A percentile compares a stretch with the other conserved stretches of the same genome.
Conservation (phyloP, 2,329 filamentous ascomycete genomes). For the Fusarium setosum region DNA sequence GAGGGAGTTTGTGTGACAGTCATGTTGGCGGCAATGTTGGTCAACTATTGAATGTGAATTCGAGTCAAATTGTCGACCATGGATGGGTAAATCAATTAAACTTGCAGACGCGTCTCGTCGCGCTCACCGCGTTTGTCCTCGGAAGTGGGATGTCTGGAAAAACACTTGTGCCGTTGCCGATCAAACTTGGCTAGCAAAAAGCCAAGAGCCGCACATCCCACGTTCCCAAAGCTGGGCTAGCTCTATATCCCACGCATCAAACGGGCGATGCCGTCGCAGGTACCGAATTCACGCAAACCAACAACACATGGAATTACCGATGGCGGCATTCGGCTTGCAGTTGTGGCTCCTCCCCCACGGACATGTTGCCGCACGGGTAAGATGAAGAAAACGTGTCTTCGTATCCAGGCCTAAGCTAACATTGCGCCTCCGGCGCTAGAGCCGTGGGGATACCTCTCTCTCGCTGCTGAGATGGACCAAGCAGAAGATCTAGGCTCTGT, state of each 20-base stretch:
- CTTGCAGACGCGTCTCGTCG: slow-evolving; percentile 17
- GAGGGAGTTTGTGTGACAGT: slow-evolving; percentile 24
- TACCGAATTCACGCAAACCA: slow-evolving; percentile 33
- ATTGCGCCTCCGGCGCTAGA: too few species aligned
- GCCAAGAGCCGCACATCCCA: too few species aligned
- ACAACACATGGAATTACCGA: slow-evolving; percentile 14
- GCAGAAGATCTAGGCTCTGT: not conserved
- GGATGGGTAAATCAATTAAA: slow-evolving; percentile 32
- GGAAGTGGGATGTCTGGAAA: not conserved
- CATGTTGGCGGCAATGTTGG: slow-evolving; percentile 20
- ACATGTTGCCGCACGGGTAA: not conserved
- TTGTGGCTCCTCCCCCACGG: not conserved
- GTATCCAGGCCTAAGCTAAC: not conserved
- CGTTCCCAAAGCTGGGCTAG: not conserved
- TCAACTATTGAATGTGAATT: not conserved
- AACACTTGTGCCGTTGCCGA: slow-evolving; percentile 10
- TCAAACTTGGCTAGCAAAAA: not conserved
- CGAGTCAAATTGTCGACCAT: not conserved
- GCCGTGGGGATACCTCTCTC: too few species aligned
- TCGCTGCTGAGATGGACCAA: not conserved
- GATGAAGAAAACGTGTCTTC: not conserved
- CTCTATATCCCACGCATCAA: slow-evolving; percentile 6
- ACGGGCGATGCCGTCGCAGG: slow-evolving; percentile 17
- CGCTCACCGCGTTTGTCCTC: slow-evolving; percentile 13
- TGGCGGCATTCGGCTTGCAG: slow-evolving; percentile 9